These are phyloP conservation scores for Lyophyllum semitale DNA, from an alignment of 768 basidiomycete species.

Conservation along the genomic window DNA sequence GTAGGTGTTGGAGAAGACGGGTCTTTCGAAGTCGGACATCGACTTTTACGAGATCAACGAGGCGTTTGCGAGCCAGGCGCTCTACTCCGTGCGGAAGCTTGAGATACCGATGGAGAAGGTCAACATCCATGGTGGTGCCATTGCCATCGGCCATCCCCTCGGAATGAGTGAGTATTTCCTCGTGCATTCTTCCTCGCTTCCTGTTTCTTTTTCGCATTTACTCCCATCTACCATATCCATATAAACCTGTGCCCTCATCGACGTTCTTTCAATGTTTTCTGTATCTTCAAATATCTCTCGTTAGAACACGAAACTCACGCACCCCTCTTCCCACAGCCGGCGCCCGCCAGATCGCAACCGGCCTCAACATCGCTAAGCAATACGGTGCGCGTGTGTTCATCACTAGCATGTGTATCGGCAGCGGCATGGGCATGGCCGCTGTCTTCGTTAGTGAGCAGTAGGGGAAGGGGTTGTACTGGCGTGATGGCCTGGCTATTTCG, in stretches of 20 bases:
- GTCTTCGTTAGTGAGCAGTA: slow-evolving; percentile 85
- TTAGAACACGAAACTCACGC: background rate
- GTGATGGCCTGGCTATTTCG: no score
- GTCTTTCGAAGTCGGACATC: slow-evolving; percentile 68
- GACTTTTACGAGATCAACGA: slow-evolving; percentile 95
- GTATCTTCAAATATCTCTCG: no score
- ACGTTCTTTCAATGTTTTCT: no score
- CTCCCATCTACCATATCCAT: no score
- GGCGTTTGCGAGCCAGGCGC: slow-evolving; percentile 83
- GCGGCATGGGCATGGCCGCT: slow-evolving; percentile 90
- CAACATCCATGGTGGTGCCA: slow-evolving; percentile 86
- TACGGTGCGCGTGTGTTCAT: slow-evolving; percentile 77
- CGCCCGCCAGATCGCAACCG: slow-evolving; percentile 86
- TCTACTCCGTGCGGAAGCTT: slow-evolving; percentile 71
- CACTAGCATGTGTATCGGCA: slow-evolving; percentile 90
- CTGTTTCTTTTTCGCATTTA: background rate
- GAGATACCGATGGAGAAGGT: slow-evolving; percentile 78
- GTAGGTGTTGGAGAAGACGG: slow-evolving; percentile 58
- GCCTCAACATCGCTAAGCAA: slow-evolving; percentile 78
- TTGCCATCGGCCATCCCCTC: slow-evolving; percentile 87
- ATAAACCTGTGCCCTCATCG: background rate
- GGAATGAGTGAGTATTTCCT: slow-evolving; percentile 65
- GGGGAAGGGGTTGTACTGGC: no score
- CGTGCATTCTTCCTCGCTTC: slow-evolving; percentile 26
- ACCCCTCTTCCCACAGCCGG: slow-evolving; percentile 50